Evolutionary conservation across 2,329 filamentous ascomycete species (phyloP).

Genomic region (Lanzia echinophila): DNA sequence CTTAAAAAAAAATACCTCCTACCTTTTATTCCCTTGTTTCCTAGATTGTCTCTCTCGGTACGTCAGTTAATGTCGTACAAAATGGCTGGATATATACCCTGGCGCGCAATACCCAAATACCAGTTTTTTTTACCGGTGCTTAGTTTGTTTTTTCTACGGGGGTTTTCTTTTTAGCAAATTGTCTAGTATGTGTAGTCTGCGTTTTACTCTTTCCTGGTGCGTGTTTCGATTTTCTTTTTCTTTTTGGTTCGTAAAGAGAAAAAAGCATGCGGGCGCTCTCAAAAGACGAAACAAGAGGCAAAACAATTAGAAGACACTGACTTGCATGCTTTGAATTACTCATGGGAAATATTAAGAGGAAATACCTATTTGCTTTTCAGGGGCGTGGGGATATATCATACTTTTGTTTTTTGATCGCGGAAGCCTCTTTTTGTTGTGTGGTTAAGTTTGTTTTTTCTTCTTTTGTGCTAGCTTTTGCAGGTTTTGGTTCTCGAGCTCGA

Average conservation of each 20-base stretch:
- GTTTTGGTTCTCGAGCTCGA: too few species aligned
- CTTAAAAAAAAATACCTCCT: slow-evolving; percentile 22
- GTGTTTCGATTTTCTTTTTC: slow-evolving; percentile 12
- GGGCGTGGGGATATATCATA: slow-evolving; percentile 5
- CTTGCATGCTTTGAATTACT: slow-evolving; percentile 10
- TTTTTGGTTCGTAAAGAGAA: slow-evolving; percentile 13
- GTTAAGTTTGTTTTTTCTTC: too few species aligned
- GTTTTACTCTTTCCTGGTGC: not conserved
- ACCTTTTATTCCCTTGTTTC: slow-evolving; percentile 24
- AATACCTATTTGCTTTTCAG: slow-evolving; percentile 30
- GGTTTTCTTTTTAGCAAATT: slow-evolving; percentile 7
- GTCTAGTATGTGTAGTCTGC: not conserved
- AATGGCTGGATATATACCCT: slow-evolving; percentile 33
- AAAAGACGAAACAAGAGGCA: slow-evolving; percentile 10
- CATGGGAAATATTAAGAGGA: slow-evolving; percentile 23
- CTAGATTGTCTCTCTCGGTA: slow-evolving; percentile 20
- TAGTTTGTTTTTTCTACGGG: slow-evolving; percentile 18
- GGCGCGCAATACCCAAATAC: slow-evolving; percentile 31
- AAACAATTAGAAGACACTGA: slow-evolving; percentile 25
- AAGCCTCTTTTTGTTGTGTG: too few species aligned
- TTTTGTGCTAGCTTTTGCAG: too few species aligned
- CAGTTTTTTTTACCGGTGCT: slow-evolving; percentile 25
- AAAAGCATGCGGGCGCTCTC: slow-evolving; percentile 19
- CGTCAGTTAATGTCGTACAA: slow-evolving; percentile 18
- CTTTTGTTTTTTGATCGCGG: slow-evolving; percentile 5